A percentile compares a stretch with the other conserved stretches of the same genome.
Conservation (phyloP, 352 stramenopile species). For the Pythium phragmitis region DNA sequence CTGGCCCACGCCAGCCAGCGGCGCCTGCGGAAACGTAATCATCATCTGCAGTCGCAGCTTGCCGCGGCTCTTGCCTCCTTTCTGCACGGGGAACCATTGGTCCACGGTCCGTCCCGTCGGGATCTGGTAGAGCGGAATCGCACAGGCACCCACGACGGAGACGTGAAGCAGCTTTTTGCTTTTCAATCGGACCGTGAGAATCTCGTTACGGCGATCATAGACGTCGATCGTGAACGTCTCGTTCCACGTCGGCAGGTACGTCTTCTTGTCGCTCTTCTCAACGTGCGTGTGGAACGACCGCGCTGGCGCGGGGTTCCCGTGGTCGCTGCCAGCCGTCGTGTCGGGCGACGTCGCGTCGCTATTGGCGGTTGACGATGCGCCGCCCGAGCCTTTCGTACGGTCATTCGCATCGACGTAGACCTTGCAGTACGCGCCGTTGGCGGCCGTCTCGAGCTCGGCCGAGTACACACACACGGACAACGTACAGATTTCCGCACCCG, state of each 20-base stretch:
- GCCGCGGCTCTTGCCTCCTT: slow-evolving; percentile 48
- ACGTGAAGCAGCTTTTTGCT: slow-evolving; percentile 66
- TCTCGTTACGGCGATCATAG: slow-evolving; percentile 30
- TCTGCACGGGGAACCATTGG: slow-evolving; percentile 54
- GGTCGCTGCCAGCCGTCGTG: slow-evolving; percentile 10
- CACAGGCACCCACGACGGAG: slow-evolving; percentile 47
- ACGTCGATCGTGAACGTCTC: slow-evolving; percentile 30
- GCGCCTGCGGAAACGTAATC: slow-evolving; percentile 18
- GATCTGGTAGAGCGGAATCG: slow-evolving; percentile 52
- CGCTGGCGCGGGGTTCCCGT: neutral
- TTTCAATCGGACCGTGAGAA: slow-evolving; percentile 65
- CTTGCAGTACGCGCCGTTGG: slow-evolving; percentile 30
- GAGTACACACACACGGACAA: slow-evolving; percentile 28
- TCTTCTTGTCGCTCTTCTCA: slow-evolving; percentile 25
- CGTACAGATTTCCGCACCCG: slow-evolving; percentile 17
- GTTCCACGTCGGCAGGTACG: slow-evolving; percentile 26
- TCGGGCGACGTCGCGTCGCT: slow-evolving; percentile 17
- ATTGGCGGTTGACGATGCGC: neutral
- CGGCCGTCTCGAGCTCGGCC: slow-evolving; percentile 26
- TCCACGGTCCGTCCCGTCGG: slow-evolving; percentile 38
- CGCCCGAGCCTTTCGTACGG: slow-evolving; percentile 16
- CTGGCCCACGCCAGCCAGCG: slow-evolving; percentile 1
- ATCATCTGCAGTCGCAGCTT: slow-evolving; percentile 46
- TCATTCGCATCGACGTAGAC: slow-evolving; percentile 29
- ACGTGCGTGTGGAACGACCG: slow-evolving; percentile 30